These are phyloP conservation scores for Coemansia sp. DNA, from an alignment of 192 early-diverging fungal species.

Conservation along the genomic window DNA sequence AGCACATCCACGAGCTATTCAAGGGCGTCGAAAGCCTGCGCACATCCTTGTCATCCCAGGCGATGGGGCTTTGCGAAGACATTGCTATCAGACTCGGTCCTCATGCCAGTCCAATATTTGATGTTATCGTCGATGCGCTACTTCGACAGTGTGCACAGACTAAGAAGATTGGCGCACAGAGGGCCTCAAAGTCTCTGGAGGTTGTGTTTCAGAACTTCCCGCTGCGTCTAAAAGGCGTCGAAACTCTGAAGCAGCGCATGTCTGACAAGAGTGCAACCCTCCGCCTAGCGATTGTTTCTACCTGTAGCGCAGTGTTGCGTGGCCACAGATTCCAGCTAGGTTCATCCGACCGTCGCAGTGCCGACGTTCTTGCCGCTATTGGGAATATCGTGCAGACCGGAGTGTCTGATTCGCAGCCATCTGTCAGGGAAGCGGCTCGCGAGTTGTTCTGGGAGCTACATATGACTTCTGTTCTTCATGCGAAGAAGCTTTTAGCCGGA, in stretches of 20 bases:
- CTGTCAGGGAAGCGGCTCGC: constrained; percentile 38
- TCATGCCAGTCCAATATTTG: constrained; percentile 28
- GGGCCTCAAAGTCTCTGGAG: constrained; percentile 35
- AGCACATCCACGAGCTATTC: constrained; percentile 34
- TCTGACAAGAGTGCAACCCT: constrained; percentile 46
- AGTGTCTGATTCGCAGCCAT: constrained; percentile 45
- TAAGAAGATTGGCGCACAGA: constrained; percentile 49
- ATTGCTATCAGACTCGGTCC: constrained; percentile 46
- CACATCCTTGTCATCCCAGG: constrained; percentile 40
- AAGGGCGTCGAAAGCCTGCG: constrained; percentile 48
- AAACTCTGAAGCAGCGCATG: constrained; percentile 30
- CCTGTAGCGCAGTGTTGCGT: constrained; percentile 27
- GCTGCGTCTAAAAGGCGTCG: constrained; percentile 36
- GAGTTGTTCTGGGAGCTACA: constrained; percentile 52
- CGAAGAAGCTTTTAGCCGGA: constrained; percentile 11
- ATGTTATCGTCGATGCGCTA: constrained; percentile 34
- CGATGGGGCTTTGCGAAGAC: constrained; percentile 50
- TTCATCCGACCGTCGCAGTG: constrained; percentile 26
- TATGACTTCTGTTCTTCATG: constrained; percentile 19
- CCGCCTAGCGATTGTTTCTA: constrained; percentile 33
- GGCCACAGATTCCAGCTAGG: constrained; percentile 30
- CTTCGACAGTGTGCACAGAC: constrained; percentile 49
- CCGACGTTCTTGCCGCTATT: constrained; percentile 21
- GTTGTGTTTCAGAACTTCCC: constrained; percentile 39
- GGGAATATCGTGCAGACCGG: constrained; percentile 16